Percentiles rank a stretch among this genome's conserved stretches.
Conservation (phyloP, 768 basidiomycete genomes). For the Tricholoma flavovirens region DNA sequence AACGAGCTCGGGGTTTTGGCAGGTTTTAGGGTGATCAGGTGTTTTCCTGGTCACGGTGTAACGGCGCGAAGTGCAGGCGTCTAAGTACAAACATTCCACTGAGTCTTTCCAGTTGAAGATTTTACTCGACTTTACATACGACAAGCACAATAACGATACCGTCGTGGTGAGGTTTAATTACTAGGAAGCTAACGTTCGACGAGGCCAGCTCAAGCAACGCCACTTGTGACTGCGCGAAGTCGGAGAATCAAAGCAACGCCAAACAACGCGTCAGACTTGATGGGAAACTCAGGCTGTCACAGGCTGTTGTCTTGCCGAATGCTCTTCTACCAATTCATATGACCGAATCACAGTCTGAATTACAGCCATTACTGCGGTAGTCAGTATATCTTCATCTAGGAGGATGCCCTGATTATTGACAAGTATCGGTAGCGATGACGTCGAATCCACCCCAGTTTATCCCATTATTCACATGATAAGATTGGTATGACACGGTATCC, state of each 20-base stretch:
- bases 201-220: too few relatives aligned
- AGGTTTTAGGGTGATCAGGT: slow-evolving; percentile 17
- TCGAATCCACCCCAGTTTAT: slow-evolving; percentile 61
- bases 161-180: not conserved
- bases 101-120: not conserved
- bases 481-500: slow-evolving; percentile 28
- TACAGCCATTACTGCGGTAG: slow-evolving; percentile 38
- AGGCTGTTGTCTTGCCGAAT: not conserved
- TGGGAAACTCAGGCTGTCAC: not conserved
- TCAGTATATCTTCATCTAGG: slow-evolving; percentile 20
- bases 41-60: slow-evolving; percentile 17
- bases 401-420: not conserved
- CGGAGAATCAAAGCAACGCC: not conserved
- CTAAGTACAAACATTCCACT: slow-evolving; percentile 21
- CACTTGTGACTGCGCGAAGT: not conserved
- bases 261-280: slow-evolving; percentile 11
- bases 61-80: slow-evolving; percentile 37
- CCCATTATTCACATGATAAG: slow-evolving; percentile 79
- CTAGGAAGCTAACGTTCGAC: not conserved
- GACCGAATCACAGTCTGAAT: slow-evolving; percentile 37
- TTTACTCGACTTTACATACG: not conserved
- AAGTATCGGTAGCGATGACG: slow-evolving; percentile 35
- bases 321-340: slow-evolving; percentile 16
- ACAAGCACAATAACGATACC: not conserved
- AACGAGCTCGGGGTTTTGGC: slow-evolving; percentile 19